Base-by-base conservation (phyloP, 306 rosid genomes). In the Morella rubra region DNA sequence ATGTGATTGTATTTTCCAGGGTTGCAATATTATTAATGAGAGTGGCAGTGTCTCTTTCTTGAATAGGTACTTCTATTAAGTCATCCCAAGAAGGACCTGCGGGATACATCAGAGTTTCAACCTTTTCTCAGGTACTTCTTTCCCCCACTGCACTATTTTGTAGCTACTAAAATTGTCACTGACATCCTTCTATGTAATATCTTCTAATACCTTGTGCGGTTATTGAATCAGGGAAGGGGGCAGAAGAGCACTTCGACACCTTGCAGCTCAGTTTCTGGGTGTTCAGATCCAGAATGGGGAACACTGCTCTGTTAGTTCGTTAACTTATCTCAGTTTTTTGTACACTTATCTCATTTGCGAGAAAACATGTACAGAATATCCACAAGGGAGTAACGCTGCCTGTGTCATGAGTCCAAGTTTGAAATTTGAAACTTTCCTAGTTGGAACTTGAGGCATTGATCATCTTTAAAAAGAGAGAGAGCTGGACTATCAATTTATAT, bases 211-310 rank as follows among this genome's bases (percentile, higher is more conserved):
- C 40, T 22, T 75, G 2, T 51, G 54, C 70, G 81, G 75, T 85
- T 89, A 79, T 15, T 82, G 74, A 60, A 75, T 55, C 90, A 89
- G 98, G 77, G 84, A 85, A 71, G 85, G 87, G 62, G 52, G 81
- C 59, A 87, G 77, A 74, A 84, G 87, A 77, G 93, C 97, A 11
- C 93, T 92, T 50, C 90, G 92, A 58, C 96, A 91, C 88, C 96
- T 96, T 16, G 93, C 97, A 52, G 82, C 85, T 0, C 93, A 91
- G 84, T 79, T 83, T 88, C 98, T 92, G 49, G 86, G 88, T 18
- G 98, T 82, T 41, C 76, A 85, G 78, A 95, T 95, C 82, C 99
- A 95, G 84, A 80, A 86, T 52, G 96, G 97, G 77, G 97, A 95
- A 86, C 99, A 95, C 81, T 95, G 97, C 67, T 93, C 97, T 59